phyloP scores from a whole-genome alignment of 768 basidiomycete species.

The Tephrocybe rancida region DNA sequence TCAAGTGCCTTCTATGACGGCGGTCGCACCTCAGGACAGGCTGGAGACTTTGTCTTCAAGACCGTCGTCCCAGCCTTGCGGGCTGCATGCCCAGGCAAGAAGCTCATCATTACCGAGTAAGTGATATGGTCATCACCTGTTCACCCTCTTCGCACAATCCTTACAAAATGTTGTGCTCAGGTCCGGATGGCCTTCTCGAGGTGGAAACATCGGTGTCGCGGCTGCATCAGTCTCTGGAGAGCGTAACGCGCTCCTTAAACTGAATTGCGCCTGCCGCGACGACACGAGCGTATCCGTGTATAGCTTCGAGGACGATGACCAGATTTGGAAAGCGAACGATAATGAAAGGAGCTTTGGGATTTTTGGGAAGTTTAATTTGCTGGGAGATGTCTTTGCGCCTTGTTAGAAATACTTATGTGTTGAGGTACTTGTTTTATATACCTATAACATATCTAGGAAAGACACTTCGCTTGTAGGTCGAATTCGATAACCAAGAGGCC shows the following conservation, averaged over 20 bases:
- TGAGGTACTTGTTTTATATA: no score
- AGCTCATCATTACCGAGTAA: constrained; percentile 38
- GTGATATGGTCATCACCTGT: not conserved
- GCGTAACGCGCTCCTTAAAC: constrained; percentile 30
- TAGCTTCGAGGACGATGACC: constrained; percentile 41
- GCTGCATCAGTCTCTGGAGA: constrained; percentile 33
- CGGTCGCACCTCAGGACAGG: constrained; percentile 27
- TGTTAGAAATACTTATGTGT: constrained; percentile 18
- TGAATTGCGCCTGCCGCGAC: constrained; percentile 36
- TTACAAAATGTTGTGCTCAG: constrained; percentile 14
- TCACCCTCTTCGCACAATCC: not conserved
- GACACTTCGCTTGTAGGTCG: no score
- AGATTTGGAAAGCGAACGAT: constrained; percentile 37
- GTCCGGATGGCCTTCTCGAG: constrained; percentile 45
- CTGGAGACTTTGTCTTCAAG: constrained; percentile 41
- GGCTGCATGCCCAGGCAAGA: constrained; percentile 38
- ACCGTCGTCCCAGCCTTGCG: constrained; percentile 39
- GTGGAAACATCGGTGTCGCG: constrained; percentile 27
- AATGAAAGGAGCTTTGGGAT: constrained; percentile 43
- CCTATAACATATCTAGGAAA: no score
- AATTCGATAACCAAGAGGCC: no score
- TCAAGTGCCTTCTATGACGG: constrained; percentile 39
- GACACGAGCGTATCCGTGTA: constrained; percentile 33
- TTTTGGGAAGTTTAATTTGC: constrained; percentile 32
- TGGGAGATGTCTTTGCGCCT: constrained; percentile 23